Evolutionary conservation across 306 rosid genomes (phyloP).

Genomic region (Senna siamea): DNA sequence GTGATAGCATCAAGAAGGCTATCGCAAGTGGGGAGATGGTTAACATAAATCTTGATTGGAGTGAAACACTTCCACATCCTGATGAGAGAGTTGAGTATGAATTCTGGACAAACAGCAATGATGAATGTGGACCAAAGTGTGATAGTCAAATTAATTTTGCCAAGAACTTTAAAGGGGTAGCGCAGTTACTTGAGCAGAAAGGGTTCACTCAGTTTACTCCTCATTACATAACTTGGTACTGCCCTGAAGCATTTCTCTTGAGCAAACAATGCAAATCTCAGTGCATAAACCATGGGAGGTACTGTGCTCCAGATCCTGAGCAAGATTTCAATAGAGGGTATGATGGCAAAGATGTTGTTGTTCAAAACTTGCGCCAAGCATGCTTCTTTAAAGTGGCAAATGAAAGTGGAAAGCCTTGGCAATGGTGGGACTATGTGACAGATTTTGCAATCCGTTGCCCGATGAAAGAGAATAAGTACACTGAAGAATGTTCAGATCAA

Average conservation of each 20-base stretch:
- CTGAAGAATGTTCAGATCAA: slow-evolving; percentile 76
- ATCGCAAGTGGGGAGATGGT: slow-evolving; percentile 74
- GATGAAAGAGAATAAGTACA: slow-evolving; percentile 75
- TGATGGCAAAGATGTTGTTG: slow-evolving; percentile 87
- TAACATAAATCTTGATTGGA: slow-evolving; percentile 90
- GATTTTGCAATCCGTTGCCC: slow-evolving; percentile 96
- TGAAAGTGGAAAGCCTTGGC: slow-evolving; percentile 91
- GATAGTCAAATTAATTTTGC: slow-evolving; percentile 75
- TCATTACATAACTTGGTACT: slow-evolving; percentile 93
- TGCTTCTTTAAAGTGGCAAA: slow-evolving; percentile 90
- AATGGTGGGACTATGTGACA: slow-evolving; percentile 97
- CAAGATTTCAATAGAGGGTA: slow-evolving; percentile 88
- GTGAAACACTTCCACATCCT: slow-evolving; percentile 99
- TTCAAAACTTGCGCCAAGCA: slow-evolving; percentile 89
- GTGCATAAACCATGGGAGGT: slow-evolving; percentile 92
- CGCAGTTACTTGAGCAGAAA: slow-evolving; percentile 91
- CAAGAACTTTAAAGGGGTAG: slow-evolving; percentile 83
- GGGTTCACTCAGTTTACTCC: slow-evolving; percentile 88
- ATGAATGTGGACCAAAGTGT: slow-evolving; percentile 95
- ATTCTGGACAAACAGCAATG: slow-evolving; percentile 96
- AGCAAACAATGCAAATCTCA: slow-evolving; percentile 91
- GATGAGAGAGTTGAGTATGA: slow-evolving; percentile 98
- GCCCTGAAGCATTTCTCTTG: slow-evolving; percentile 80
- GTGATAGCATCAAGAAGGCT: slow-evolving; percentile 76
- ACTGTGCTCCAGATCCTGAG: slow-evolving; percentile 98